A percentile compares a stretch with the other conserved stretches of the same genome.
These are phyloP conservation scores for Botryotinia calthae DNA, from an alignment of 2,329 filamentous ascomycete species.

Conservation along the genomic window DNA sequence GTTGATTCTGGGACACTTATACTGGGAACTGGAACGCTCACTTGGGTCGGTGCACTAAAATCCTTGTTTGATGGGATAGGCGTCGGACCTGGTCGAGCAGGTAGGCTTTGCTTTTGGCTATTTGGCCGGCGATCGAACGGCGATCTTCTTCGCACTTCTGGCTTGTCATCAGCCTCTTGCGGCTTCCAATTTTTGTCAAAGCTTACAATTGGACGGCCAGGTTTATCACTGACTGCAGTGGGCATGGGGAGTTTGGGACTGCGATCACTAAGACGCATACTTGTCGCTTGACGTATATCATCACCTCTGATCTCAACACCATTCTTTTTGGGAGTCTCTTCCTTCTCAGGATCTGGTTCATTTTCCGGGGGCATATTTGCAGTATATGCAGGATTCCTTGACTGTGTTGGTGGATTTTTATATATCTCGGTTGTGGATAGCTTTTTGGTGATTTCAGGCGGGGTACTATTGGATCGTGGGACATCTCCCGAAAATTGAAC, in stretches of 20 bases:
- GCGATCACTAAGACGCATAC: slow-evolving; percentile 81
- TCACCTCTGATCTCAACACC: slow-evolving; percentile 81
- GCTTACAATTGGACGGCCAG: slow-evolving; percentile 93
- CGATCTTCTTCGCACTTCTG: slow-evolving; percentile 45
- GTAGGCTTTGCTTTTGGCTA: slow-evolving; percentile 32
- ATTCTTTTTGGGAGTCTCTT: slow-evolving; percentile 53
- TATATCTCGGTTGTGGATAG: slow-evolving; percentile 67
- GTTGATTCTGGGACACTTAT: slow-evolving; percentile 31
- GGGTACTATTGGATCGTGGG: slow-evolving; percentile 46
- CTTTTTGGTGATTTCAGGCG: slow-evolving; percentile 44
- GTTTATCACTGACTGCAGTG: slow-evolving; percentile 84
- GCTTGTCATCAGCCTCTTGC: slow-evolving; percentile 63
- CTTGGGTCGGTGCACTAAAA: slow-evolving; percentile 45
- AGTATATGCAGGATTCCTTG: slow-evolving; percentile 76
- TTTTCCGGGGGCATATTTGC: slow-evolving; percentile 52
- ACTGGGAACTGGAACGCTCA: slow-evolving; percentile 43
- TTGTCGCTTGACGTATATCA: slow-evolving; percentile 87
- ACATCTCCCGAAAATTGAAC: slow-evolving; percentile 48
- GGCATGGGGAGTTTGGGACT: slow-evolving; percentile 85
- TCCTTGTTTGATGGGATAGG: slow-evolving; percentile 40
- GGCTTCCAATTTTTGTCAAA: slow-evolving; percentile 84
- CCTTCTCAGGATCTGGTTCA: slow-evolving; percentile 37
- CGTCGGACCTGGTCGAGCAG: slow-evolving; percentile 33
- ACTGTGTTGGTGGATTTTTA: slow-evolving; percentile 78
- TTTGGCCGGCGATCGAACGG: slow-evolving; percentile 32